Base-by-base conservation (phyloP, 139 green algal species). In the Penium margaritaceum region DNA sequence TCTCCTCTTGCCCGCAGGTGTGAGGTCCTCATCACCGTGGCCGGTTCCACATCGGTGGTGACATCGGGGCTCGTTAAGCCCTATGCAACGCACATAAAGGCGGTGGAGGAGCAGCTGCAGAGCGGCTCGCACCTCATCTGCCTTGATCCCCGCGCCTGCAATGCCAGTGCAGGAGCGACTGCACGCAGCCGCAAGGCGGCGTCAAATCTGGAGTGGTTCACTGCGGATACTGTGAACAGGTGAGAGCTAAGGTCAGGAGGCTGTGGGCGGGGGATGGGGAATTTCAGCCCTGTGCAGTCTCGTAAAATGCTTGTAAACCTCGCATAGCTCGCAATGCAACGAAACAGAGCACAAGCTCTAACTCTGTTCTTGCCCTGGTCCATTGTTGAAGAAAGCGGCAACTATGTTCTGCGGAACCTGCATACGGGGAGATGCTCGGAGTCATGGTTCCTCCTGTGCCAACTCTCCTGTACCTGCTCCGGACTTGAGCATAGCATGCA, bases 71-170 rank as follows among this genome's bases (percentile, higher is more conserved):
- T 60, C 1, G 24, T 60, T 24, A 60, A 60, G 51, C 51, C 51
- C 5, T 60, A 33, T 24, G 51, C 51, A 6, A 60, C 24, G 24
- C 51, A 60, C 51, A 60, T 60, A 5, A 60, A 60, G 51, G 51
- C 51, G 51, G 51, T 60, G 15, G 51, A 60, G 51, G 51, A 60
- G 15, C 51, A 60, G 51, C 51, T 60, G 24, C 29, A 24, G 24
- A 60, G 51, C 51, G 51, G 51, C 51, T 60, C 51, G 51, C 51
- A 60, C 51, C 51, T 60, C 1, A 60, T 60, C 51, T 33, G 30
- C 24, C 51, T 60, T 24, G 51, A 60, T 24, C 51, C 51, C 6
- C 51, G 51, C 51, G 30, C 15, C 12, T 24, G 51, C 51, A 33
- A n/a, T n/a, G n/a, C n/a, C n/a, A n/a, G n/a, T n/a, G n/a, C n/a